Evolutionary conservation across 768 basidiomycete species (phyloP), one percentile per base, ranked within the genome.

Genomic region (Psilocybe cubensis): DNA sequence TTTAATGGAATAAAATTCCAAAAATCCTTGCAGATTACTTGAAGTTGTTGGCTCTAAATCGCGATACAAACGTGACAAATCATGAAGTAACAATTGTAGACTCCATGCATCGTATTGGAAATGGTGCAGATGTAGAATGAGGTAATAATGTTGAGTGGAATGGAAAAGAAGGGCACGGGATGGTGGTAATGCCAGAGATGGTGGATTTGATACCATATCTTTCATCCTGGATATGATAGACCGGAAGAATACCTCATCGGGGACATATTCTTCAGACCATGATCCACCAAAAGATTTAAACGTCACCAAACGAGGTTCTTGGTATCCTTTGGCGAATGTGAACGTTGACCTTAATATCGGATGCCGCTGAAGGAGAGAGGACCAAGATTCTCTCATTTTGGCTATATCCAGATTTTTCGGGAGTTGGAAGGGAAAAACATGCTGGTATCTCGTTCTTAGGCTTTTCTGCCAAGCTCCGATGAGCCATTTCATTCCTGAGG

Each of bases 71-170:
- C 63, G 60, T 11, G 67, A 60, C n/a, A 82, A 69, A 54, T 80
- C 78, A 49, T 76, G 66, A 1, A 77, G 47, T 11, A 82, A 60
- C 21, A 81, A 67, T 24, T 63, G 69, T 27, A 81, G 65, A 62
- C 78, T 79, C 76, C 77, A 76, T 6, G 78, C 80, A 48, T 81
- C 80, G 60, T 81, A 82, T 65, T 80, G 80, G 66, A 79, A 79
- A 63, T 81, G 80, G 54, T 81, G 78, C 28, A 81, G 66, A 50
- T 73, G 69, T 38, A 74, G 44, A 33, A 70, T 56, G 21, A 73
- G 57, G 45, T 66, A 71, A 18, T 45, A 50, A 48, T 56, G 55
- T 25, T 63, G 50, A 31, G 29, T 57, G 9, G 70, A 72, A 42
- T 48, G 55, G 29, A 66, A 61, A 7, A 75, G 52, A 17, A 66